Base-by-base conservation (phyloP, 139 green algal species). In the Micractinium conductrix region DNA sequence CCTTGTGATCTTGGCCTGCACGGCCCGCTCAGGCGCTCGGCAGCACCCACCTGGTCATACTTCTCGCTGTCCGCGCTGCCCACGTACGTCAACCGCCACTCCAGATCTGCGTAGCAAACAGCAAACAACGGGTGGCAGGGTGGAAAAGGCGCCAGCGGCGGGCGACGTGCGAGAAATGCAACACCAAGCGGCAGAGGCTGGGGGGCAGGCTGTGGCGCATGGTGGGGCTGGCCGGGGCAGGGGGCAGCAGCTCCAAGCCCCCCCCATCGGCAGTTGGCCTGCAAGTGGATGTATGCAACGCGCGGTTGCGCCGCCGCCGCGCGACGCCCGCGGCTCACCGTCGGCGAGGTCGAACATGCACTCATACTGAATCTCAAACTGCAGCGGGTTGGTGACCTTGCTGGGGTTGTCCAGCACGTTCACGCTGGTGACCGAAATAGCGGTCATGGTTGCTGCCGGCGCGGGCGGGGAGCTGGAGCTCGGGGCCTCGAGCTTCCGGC, bases 321-420 rank as follows among this genome's bases (percentile, higher is more conserved):
- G 35, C 79, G 14, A 35, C 28, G 63, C 26, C 43, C 21, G 26
- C 8, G 28, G 38, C 89, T 80, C 70, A 96, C 93, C 96, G 21
- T 98, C 87, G 42, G 93, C 38, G 12, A 99, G 85, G 30, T 89
- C 71, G 28, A 84, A 88, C 14, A 98, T 58, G 89, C 96, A 98
- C 78, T 99, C 96, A 79, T 99, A 99, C 84, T 96, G 92, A 26
- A 99, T 98, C 69, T 99, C 95, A 81, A 99, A 97, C 62, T 98
- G 91, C 2, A 99, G 89, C 0, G 94, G 93, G 53, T 95, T 94
- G 4, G 74, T 87, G 81, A 98, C 98, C 2, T 84, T 45, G 6
- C 90, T 89, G 6, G 96, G 96, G 79, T 99, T 99, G 87, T 96
- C 93, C 43, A 97, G 86, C 21, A 99, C 94, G 42, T 92, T 83